Conservation (phyloP, 176 grass and related monocot genomes). For the Triticum dicoccoides region DNA sequence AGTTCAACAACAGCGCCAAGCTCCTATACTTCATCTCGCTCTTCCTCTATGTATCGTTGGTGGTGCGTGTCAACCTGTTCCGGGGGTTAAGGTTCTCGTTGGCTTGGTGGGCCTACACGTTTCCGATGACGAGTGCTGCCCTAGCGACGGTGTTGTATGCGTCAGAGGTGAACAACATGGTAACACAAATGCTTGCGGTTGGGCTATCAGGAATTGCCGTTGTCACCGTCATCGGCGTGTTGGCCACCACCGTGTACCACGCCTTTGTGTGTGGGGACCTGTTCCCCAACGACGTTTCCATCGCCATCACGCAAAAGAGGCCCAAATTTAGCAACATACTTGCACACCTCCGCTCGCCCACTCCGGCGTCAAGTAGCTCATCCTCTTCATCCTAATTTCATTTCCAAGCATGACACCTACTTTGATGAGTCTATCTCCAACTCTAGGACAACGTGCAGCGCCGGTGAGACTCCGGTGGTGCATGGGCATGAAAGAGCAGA, state of each 20-base stretch:
- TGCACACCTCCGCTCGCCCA: neutral
- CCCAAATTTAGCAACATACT: neutral
- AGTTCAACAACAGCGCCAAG: neutral
- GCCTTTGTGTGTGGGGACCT: neutral
- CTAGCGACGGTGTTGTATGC: neutral
- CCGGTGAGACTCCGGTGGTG: too few species aligned
- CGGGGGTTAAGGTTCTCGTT: neutral
- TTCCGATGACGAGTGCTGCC: neutral
- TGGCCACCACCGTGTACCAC: neutral
- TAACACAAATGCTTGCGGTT: neutral
- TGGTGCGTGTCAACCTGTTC: neutral
- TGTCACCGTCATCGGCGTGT: neutral
- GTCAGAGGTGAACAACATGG: neutral
- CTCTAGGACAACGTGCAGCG: too few species aligned
- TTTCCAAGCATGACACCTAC: too few species aligned
- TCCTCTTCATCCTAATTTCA: neutral
- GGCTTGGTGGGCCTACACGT: neutral
- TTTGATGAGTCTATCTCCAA: too few species aligned
- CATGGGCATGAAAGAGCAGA: too few species aligned
- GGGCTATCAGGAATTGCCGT: neutral
- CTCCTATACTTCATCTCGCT: neutral
- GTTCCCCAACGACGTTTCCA: neutral
- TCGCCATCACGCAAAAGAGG: neutral
- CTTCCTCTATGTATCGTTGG: neutral
- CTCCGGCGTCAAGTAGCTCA: neutral